A percentile compares a stretch with the other conserved stretches of the same genome.
Conservation (phyloP, 768 basidiomycete genomes). For the Suillus subalutaceus region DNA sequence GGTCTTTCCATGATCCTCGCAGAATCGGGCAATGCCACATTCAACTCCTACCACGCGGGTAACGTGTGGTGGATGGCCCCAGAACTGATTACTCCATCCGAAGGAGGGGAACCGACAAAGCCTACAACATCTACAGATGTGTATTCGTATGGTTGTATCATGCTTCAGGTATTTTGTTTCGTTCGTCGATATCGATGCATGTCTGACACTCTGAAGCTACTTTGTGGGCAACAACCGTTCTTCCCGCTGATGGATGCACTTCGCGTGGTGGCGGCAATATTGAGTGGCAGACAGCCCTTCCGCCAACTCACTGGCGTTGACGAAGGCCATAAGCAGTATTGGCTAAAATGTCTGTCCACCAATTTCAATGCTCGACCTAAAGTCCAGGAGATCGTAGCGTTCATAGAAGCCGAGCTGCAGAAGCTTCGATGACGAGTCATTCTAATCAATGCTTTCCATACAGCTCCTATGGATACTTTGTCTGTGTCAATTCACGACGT, state of each 20-base stretch:
- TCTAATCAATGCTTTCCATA: neutral
- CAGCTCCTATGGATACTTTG: neutral
- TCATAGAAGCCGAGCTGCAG: neutral
- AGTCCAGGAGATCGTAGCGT: neutral
- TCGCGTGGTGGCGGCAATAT: neutral
- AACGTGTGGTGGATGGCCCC: constrained; percentile 45
- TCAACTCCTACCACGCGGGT: constrained; percentile 26
- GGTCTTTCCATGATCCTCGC: constrained; percentile 29
- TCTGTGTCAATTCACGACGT: neutral
- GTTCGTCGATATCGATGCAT: neutral
- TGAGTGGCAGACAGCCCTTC: neutral
- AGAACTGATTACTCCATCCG: constrained; percentile 27
- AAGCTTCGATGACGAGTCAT: neutral
- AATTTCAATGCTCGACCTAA: neutral
- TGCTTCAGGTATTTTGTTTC: constrained; percentile 22
- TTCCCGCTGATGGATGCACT: fast-evolving
- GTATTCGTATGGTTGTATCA: constrained; percentile 45
- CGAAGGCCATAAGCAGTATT: neutral
- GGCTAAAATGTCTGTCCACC: neutral
- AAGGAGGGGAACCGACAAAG: constrained; percentile 10
- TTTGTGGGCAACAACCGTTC: constrained; percentile 1
- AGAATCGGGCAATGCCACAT: constrained; percentile 14
- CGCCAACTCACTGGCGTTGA: neutral
- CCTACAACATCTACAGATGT: constrained; percentile 35
- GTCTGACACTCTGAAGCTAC: neutral